phyloP scores from a whole-genome alignment of 1,139 yeast genomes.

The Yamadazyma pseudoaaseri region DNA sequence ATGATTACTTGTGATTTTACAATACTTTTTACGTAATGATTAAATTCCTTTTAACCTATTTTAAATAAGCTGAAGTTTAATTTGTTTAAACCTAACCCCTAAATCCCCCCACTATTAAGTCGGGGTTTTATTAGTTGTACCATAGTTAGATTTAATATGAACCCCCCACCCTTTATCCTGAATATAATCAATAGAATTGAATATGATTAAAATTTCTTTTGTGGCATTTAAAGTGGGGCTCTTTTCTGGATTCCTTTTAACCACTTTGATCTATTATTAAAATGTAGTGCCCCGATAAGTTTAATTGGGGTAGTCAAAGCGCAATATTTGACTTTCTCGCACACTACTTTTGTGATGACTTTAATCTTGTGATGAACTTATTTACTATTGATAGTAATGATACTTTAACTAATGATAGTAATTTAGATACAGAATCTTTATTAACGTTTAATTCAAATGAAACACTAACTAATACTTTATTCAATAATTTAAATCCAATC shows the following conservation, averaged over 20 bases:
- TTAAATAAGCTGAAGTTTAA: not conserved
- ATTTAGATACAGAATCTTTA: conserved; percentile 20
- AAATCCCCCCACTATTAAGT: not conserved
- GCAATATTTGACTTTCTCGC: not conserved
- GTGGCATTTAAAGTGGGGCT: no score
- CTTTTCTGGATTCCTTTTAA: no score
- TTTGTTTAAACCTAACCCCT: not conserved
- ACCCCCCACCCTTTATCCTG: no score
- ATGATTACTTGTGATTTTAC: no score
- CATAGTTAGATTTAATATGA: no score
- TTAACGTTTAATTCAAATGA: conserved; percentile 26
- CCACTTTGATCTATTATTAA: no score
- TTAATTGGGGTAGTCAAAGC: no score
- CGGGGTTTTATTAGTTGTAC: conserved; percentile 1
- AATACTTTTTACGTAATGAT: no score
- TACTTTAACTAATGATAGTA: conserved; percentile 7
- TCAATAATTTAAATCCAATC: conserved; percentile 19
- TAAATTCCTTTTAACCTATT: conserved; percentile 1
- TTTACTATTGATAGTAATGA: conserved; percentile 9
- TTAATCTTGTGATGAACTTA: conserved; percentile 1
- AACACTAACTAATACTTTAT: conserved; percentile 27
- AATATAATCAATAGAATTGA: no score
- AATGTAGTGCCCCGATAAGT: no score
- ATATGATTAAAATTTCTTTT: no score
- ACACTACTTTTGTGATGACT: not conserved